A percentile compares a stretch with the other conserved stretches of the same genome.
Conservation (phyloP, 768 basidiomycete species). For the Collybia sp. region DNA sequence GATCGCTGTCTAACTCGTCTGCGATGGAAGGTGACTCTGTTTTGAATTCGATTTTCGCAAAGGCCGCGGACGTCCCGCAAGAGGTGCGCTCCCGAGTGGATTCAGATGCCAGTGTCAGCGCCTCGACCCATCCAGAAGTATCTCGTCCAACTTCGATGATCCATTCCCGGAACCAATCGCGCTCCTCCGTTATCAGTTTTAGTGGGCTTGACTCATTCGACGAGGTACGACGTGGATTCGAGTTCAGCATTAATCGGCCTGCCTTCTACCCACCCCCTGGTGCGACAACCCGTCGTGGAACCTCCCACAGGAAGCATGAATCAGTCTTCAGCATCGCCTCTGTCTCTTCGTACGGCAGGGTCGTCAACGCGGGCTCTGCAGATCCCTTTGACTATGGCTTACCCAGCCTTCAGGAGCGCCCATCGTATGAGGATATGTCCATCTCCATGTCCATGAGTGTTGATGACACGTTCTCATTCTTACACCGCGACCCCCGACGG, state of each 20-base stretch:
- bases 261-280: conserved; percentile 59
- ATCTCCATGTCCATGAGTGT: conserved; percentile 51
- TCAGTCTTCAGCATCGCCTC: conserved; percentile 74
- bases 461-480: conserved; percentile 75
- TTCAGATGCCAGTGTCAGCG: conserved; percentile 41
- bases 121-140: conserved; percentile 17
- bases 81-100: conserved; percentile 25
- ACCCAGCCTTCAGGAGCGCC: conserved; percentile 47
- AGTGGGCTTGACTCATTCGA: conserved; percentile 71
- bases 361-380: conserved; percentile 52
- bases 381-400: conserved; percentile 77
- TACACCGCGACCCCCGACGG: conserved; percentile 32
- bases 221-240: conserved; percentile 76
- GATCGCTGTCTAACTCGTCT: conserved; percentile 42
- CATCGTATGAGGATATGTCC: conserved; percentile 56
- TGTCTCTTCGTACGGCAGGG: conserved; percentile 72
- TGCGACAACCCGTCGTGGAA: conserved; percentile 22
- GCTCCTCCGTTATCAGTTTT: conserved; percentile 60
- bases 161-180: conserved; percentile 26
- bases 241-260: conserved; percentile 59
- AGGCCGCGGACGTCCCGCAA: conserved; percentile 35
- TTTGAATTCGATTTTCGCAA: conserved; percentile 50
- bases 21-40: conserved; percentile 43
- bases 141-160: conserved; percentile 12
- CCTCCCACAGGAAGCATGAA: conserved; percentile 42